Base-by-base conservation (phyloP, 176 grass and related monocot genomes). In the Cenchrus fungigraminus region DNA sequence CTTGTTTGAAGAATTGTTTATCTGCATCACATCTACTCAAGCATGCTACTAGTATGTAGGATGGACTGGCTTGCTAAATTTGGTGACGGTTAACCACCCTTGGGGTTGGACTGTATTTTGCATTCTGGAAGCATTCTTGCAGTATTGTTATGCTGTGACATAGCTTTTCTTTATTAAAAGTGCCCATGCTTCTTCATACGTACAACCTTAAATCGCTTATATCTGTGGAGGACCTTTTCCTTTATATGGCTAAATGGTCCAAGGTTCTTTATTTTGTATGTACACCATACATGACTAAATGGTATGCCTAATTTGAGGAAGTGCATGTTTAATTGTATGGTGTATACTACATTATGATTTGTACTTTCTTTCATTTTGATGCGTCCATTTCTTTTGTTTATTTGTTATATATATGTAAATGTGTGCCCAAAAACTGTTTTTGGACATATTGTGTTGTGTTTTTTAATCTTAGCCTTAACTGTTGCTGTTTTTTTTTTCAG, bases 401-500 rank as follows among this genome's bases (percentile, higher is more conserved):
- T 79, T 64, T 71, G 49, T 47, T 40, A 31, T 47, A 49, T 73
- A 29, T 40, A 40, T 40, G 37, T 40, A 40, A 40, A 40, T 4
- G 37, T 40, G 4, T 40, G 37, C 37, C 37, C 37, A 40, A 40
- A 40, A 40, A 40, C 25, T 40, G 37, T 40, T 2, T 40, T 40
- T 40, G 37, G 20, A 73, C 14, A 47, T 12, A 73, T 73, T 83
- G 37, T 12, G 28, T 61, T 65, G 13, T 72, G 7, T 19, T 14
- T 66, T 73, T 46, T 82, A 17, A 59, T 56, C 17, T 84, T 84
- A 32, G 11, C n/a, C 32, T 59, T 79, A n/a, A 57, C 44, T 61
- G 6, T 45, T 58, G 54, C 29, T 81, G 29, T 14, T 60, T 50
- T 86, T 42, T 28, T 82, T 56, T 69, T 45, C 78, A 89, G 92